These are phyloP conservation scores for Calonectria leucothoes DNA, from an alignment of 2,329 filamentous ascomycete species.

Conservation along the genomic window DNA sequence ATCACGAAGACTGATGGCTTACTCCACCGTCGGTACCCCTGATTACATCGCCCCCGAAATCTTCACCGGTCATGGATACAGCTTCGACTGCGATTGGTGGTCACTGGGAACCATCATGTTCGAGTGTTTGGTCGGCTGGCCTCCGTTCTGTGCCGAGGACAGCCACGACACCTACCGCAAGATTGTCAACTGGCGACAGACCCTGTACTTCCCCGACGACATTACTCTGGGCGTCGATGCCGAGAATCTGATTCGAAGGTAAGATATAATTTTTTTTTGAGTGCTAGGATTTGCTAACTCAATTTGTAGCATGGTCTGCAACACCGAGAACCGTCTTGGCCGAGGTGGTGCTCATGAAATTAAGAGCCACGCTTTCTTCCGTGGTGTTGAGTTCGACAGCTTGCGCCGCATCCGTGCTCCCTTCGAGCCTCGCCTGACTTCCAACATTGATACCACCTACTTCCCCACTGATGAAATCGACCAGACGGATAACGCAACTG, in stretches of 20 bases:
- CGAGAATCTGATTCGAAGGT: constrained; percentile 93
- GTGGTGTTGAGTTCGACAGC: constrained; percentile 93
- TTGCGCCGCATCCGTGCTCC: constrained; percentile 93
- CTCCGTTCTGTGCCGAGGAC: constrained; percentile 98
- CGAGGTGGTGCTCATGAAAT: constrained; percentile 89
- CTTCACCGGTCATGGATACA: constrained; percentile 95
- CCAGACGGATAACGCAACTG: constrained; percentile 91
- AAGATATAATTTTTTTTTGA: no score
- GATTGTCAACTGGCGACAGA: constrained; percentile 98
- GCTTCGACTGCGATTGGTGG: constrained; percentile 99
- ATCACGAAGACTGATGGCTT: constrained; percentile 93
- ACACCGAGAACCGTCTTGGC: constrained; percentile 91
- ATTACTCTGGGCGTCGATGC: constrained; percentile 89
- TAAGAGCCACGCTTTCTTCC: constrained; percentile 95
- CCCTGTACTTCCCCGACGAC: constrained; percentile 96
- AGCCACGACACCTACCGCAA: constrained; percentile 98
- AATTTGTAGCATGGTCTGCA: constrained; percentile 82
- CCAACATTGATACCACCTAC: constrained; percentile 96
- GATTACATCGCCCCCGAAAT: constrained; percentile 99
- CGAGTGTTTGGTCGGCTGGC: constrained; percentile 98
- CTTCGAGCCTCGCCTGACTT: constrained; percentile 93
- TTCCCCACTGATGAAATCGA: constrained; percentile 99
- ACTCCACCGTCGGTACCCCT: constrained; percentile 97
- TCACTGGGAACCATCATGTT: constrained; percentile 99
- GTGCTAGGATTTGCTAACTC: constrained; percentile 26